These are phyloP conservation scores for Cercospora nicotianae DNA, from an alignment of 2,329 filamentous ascomycete genomes.

Conservation along the genomic window DNA sequence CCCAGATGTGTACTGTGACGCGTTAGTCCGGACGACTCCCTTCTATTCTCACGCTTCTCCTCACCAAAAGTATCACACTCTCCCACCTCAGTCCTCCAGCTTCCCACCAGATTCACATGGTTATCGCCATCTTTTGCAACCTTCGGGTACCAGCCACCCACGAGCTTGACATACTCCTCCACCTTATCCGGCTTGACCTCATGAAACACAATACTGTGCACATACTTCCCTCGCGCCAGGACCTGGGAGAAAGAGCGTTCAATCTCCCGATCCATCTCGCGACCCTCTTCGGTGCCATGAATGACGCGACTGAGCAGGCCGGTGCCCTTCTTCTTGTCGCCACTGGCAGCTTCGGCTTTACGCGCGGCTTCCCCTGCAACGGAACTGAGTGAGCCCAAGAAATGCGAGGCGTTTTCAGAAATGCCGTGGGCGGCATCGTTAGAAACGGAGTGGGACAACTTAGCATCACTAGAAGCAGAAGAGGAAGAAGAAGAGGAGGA, in stretches of 20 bases:
- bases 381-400: constrained; percentile 62
- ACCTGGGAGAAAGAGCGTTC: constrained; percentile 95
- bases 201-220: constrained; percentile 96
- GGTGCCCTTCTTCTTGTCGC: constrained; percentile 57
- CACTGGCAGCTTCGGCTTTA: constrained; percentile 59
- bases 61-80: constrained; percentile 95
- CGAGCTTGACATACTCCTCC: constrained; percentile 87
- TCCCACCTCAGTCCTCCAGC: constrained; percentile 96
- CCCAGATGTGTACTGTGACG: constrained; percentile 92
- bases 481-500: constrained; percentile 45
- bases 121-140: constrained; percentile 84
- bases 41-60: background rate
- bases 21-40: constrained; percentile 8
- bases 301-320: constrained; percentile 79
- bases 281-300: constrained; percentile 93
- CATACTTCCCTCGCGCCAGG: constrained; percentile 92
- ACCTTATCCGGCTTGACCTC: constrained; percentile 93
- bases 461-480: constrained; percentile 32
- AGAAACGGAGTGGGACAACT: constrained; percentile 31
- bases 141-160: constrained; percentile 87
- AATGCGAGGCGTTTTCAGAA: constrained; percentile 35
- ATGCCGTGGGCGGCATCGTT: constrained; percentile 14
- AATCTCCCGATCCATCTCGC: constrained; percentile 91
- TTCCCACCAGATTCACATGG: constrained; percentile 93
- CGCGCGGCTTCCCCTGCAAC: constrained; percentile 57